Percentiles rank a stretch among this genome's conserved stretches.
Conservation (phyloP, 495 filamentous ascomycete genomes). For the Aspergillus asperescens region DNA sequence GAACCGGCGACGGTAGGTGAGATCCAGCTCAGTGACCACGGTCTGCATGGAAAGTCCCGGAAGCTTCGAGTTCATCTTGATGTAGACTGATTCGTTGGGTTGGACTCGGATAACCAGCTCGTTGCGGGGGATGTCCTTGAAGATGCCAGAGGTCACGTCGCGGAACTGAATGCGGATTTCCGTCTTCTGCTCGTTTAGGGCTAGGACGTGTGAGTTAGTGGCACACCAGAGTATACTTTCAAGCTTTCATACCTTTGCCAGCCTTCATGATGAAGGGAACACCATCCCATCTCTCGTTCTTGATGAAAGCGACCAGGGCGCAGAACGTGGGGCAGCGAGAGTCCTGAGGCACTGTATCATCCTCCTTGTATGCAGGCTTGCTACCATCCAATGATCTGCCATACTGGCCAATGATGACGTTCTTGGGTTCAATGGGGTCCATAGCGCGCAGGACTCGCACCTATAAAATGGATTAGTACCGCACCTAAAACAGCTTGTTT, state of each 20-base stretch:
- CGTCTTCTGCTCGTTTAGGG: conserved; percentile 99
- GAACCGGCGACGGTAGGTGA: conserved; percentile 97
- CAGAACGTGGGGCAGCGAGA: conserved; percentile 98
- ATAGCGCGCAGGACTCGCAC: conserved; percentile 87
- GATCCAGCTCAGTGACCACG: conserved; percentile 95
- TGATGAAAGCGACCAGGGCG: conserved; percentile 94
- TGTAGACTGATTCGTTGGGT: conserved; percentile 98
- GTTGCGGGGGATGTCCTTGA: conserved; percentile 99
- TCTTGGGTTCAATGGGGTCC: conserved; percentile 95
- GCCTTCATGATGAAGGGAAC: conserved; percentile 99
- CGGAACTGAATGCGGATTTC: conserved; percentile 99
- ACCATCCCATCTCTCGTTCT: conserved; percentile 99
- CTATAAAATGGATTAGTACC: conserved; percentile 19
- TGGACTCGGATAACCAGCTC: conserved; percentile 99
- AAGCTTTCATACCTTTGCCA: conserved; percentile 66
- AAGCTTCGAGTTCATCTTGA: conserved; percentile 99
- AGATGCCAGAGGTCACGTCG: conserved; percentile 98
- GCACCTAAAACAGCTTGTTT: neutral
- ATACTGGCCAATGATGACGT: conserved; percentile 99
- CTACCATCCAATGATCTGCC: conserved; percentile 92
- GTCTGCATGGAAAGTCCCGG: conserved; percentile 99
- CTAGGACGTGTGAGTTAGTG: conserved; percentile 32
- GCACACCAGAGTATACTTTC: neutral
- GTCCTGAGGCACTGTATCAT: conserved; percentile 96
- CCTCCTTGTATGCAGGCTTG: conserved; percentile 98